Evolutionary conservation across 768 basidiomycete genomes (phyloP).

Genomic region (Podaxis sp.): DNA sequence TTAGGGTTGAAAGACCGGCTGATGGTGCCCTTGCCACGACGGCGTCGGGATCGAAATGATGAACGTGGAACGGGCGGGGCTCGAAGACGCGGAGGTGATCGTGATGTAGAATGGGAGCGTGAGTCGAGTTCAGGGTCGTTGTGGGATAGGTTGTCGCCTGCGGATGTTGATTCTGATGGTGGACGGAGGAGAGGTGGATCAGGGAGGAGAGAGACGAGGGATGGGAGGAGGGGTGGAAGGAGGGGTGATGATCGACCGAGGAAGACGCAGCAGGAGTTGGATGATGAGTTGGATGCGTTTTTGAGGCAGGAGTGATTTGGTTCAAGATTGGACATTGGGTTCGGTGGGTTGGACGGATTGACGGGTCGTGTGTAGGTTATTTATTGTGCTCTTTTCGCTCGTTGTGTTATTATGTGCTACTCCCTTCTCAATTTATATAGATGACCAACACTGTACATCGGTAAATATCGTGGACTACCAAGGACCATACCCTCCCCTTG

Average conservation of each 20-base stretch:
- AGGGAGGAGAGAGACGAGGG: slow-evolving; percentile 21
- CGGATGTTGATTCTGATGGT: slow-evolving; percentile 10
- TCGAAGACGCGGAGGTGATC: slow-evolving; percentile 15
- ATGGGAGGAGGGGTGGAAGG: slow-evolving; percentile 22
- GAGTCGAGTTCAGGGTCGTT: slow-evolving; percentile 10
- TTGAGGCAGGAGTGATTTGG: slow-evolving; percentile 34
- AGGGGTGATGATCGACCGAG: slow-evolving; percentile 38
- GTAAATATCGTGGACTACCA: too few species aligned
- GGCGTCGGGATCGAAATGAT: slow-evolving; percentile 21
- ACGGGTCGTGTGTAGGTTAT: neutral
- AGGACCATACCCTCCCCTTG: too few species aligned
- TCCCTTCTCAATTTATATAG: neutral
- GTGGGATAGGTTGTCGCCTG: slow-evolving; percentile 5
- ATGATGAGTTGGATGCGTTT: slow-evolving; percentile 82
- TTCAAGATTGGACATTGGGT: neutral
- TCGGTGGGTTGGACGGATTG: neutral
- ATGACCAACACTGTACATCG: too few species aligned
- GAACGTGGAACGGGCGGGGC: neutral
- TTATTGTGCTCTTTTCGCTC: neutral
- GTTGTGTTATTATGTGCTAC: neutral
- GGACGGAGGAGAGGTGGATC: slow-evolving; percentile 21
- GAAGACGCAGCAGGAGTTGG: slow-evolving; percentile 74
- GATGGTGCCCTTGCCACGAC: slow-evolving; percentile 44
- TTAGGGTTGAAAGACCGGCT: slow-evolving; percentile 29
- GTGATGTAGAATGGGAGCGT: neutral